Evolutionary conservation across 139 green algal genomes (phyloP).

Genomic region (Auxenochlorella pyrenoidosa): DNA sequence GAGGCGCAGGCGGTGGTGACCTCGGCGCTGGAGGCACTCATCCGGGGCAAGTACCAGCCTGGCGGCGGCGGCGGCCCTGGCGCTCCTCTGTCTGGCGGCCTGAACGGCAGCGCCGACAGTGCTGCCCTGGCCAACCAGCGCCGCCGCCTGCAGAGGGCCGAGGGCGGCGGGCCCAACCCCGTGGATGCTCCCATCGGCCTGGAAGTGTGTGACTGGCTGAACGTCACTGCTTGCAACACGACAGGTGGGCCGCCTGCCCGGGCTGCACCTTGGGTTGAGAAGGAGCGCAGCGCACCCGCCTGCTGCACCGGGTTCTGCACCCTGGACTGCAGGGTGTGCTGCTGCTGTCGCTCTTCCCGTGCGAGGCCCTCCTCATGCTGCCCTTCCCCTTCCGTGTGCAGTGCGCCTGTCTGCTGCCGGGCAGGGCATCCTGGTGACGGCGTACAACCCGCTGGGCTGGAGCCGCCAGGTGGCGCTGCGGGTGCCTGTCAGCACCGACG

Average conservation of each 20-base stretch:
- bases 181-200: constrained; percentile 26
- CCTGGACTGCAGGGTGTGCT: neutral
- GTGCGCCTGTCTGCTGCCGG: constrained; percentile 44
- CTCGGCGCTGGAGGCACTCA: constrained; percentile 29
- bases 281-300: too few relatives aligned
- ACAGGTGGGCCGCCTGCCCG: constrained; percentile 39
- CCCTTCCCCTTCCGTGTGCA: neutral
- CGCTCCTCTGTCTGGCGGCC: too few relatives aligned
- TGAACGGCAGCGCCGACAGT: too few relatives aligned
- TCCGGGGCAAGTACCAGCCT: constrained; percentile 4
- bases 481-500: constrained; percentile 61
- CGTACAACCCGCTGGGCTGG: constrained; percentile 87
- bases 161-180: neutral
- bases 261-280: neutral
- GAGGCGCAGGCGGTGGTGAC: constrained; percentile 48
- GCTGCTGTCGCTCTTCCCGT: neutral
- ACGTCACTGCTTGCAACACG: constrained; percentile 67
- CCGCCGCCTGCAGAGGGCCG: constrained; percentile 16
- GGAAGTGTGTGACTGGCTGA: constrained; percentile 63
- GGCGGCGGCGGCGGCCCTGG: neutral
- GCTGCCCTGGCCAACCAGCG: neutral
- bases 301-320: too few relatives aligned
- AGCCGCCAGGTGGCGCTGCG: constrained; percentile 59
- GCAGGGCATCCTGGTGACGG: constrained; percentile 60
- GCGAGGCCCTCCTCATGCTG: neutral